Base-by-base conservation (phyloP, 2,329 filamentous ascomycete species). In the Eutypa lata region DNA sequence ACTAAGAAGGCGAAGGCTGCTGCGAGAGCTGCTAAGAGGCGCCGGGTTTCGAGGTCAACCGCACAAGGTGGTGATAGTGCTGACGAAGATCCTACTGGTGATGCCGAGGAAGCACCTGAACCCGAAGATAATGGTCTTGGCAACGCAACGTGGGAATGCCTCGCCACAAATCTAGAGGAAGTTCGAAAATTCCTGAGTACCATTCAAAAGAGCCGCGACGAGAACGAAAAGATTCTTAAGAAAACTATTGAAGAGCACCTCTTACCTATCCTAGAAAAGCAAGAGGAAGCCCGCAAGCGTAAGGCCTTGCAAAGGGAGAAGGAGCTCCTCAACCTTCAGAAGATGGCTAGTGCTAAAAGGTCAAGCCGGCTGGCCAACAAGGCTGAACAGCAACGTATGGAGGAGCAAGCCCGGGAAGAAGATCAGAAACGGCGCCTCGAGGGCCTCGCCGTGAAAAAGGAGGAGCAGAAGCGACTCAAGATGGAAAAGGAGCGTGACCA, bases 281-380 rank as follows among this genome's bases (percentile, higher is more conserved):
- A 89, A 59, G 84, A 87, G 61, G 82, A 92, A 62, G 82, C 86
- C 28, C 85, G 86, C 55, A 92, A 93, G 69, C 74, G 84, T 73
- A 80, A 90, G 76, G 77, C 88, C 48, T 63, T 76, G 3, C 81
- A 85, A 56, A 78, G 88, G 61, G 84, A 95, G 67, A 90, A 87
- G 57, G 93, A 97, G 64, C 72, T 96, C 21, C 76, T 91, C 49
- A 91, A 86, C 60, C 71, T 96, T 59, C 87, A 93, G 61, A 93
- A 94, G 68, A 81, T 97, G 73, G 91, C 91, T n/a, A 90, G 88
- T 52, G 93, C 94, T 3, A 99, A 99, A 73, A 81, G 94, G 57
- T 99, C 94, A 1, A 96, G 90, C 64, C 85, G 94, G 57, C 84
- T 99, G 60, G 92, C 93, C 18, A 82, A 82, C 58, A 95, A 91